phyloP scores from a whole-genome alignment of 768 basidiomycete species.

The Hydnomerulius pinastri region DNA sequence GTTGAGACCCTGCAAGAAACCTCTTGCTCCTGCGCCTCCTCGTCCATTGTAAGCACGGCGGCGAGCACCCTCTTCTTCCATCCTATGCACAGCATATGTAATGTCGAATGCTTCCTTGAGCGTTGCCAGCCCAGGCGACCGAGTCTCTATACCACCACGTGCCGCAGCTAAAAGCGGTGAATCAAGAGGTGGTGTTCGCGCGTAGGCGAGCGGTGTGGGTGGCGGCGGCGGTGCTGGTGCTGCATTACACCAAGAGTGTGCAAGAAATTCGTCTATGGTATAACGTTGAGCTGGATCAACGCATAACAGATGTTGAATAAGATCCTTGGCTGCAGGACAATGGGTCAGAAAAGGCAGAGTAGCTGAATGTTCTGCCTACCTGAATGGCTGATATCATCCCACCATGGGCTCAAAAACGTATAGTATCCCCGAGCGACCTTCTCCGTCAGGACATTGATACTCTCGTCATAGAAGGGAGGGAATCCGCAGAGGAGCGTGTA shows the following conservation, averaged over 20 bases:
- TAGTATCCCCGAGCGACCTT: slow-evolving; percentile 98
- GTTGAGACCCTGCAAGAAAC: slow-evolving; percentile 84
- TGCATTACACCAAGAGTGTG: slow-evolving; percentile 92
- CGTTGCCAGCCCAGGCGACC: slow-evolving; percentile 89
- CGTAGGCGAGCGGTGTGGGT: slow-evolving; percentile 60
- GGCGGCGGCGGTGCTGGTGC: slow-evolving; percentile 61
- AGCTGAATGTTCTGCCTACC: slow-evolving; percentile 45
- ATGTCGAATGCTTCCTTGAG: slow-evolving; percentile 99
- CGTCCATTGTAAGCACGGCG: slow-evolving; percentile 79
- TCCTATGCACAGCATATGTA: slow-evolving; percentile 97
- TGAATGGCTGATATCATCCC: slow-evolving; percentile 89
- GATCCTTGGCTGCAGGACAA: slow-evolving; percentile 76
- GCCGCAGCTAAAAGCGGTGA: slow-evolving; percentile 87
- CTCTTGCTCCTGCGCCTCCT: slow-evolving; percentile 74
- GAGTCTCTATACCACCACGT: slow-evolving; percentile 75
- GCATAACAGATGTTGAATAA: slow-evolving; percentile 92
- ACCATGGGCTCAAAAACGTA: slow-evolving; percentile 99
- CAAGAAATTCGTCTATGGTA: slow-evolving; percentile 97
- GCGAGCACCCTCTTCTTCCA: slow-evolving; percentile 97
- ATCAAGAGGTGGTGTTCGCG: slow-evolving; percentile 58
- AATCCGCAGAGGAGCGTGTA: slow-evolving; percentile 98
- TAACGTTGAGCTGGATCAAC: slow-evolving; percentile 95
- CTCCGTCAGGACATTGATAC: slow-evolving; percentile 96
- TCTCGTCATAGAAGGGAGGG: slow-evolving; percentile 98
- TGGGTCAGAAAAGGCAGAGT: slow-evolving; percentile 12